Percentiles rank a stretch among this genome's conserved stretches.
phyloP scores from a whole-genome alignment of 1,139 yeast species.

The Kluyveromyces sp. region DNA sequence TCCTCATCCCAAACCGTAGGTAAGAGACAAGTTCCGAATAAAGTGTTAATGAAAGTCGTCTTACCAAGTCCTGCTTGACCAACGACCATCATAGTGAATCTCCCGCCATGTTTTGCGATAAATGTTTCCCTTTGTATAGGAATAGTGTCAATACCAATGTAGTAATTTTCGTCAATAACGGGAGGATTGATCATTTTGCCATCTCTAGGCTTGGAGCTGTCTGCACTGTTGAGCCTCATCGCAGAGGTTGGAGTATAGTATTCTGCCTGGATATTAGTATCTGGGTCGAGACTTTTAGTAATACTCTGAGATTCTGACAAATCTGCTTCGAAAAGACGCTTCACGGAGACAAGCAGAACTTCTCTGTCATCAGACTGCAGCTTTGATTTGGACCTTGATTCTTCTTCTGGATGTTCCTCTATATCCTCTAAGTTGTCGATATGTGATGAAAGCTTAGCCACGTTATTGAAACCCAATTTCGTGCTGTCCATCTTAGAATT shows the following conservation, averaged over 20 bases:
- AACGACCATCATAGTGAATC: constrained; percentile 50
- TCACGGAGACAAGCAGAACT: constrained; percentile 1
- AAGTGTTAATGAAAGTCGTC: constrained; percentile 52
- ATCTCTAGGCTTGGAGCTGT: neutral
- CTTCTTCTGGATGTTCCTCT: constrained; percentile 3
- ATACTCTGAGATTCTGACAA: neutral
- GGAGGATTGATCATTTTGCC: neutral
- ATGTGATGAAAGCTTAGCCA: neutral
- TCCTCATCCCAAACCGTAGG: constrained; percentile 20
- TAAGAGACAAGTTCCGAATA: constrained; percentile 36
- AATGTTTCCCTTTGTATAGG: constrained; percentile 28
- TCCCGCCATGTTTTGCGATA: constrained; percentile 41
- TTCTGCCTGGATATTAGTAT: neutral
- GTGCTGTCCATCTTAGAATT: neutral
- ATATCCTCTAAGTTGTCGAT: neutral
- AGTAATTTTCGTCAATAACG: constrained; percentile 4
- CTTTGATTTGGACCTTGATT: neutral
- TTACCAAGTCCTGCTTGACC: constrained; percentile 53
- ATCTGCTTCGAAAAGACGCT: constrained; percentile 1
- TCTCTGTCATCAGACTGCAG: neutral
- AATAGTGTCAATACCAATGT: constrained; percentile 25
- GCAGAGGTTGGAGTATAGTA: constrained; percentile 2
- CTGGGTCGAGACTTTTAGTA: neutral
- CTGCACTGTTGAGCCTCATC: neutral
- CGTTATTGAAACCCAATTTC: neutral